A percentile compares a stretch with the other conserved stretches of the same genome.
Evolutionary conservation across 306 rosid species (phyloP).

Genomic region (Malus sieversii): DNA sequence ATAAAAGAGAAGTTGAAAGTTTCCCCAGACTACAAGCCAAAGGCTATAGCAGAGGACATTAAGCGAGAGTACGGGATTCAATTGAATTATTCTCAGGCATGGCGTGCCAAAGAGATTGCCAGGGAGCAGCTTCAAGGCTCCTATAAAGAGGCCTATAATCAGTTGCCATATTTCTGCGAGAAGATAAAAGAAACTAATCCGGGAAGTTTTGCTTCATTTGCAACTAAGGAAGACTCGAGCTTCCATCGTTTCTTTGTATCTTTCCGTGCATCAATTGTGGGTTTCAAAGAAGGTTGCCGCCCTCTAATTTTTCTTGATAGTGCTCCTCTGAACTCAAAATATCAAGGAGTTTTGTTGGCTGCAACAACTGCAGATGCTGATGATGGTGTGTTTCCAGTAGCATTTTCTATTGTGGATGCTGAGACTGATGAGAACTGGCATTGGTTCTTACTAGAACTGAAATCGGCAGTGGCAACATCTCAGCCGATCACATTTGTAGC

Average conservation of each 20-base stretch:
- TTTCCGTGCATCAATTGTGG: slow-evolving; percentile 70
- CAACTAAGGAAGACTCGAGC: slow-evolving; percentile 89
- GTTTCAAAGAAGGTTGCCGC: slow-evolving; percentile 85
- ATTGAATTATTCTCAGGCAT: slow-evolving; percentile 93
- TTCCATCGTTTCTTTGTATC: slow-evolving; percentile 87
- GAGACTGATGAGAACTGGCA: slow-evolving; percentile 87
- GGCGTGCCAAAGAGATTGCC: slow-evolving; percentile 98
- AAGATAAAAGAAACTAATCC: slow-evolving; percentile 89
- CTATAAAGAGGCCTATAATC: slow-evolving; percentile 87
- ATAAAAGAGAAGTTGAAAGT: slow-evolving; percentile 90
- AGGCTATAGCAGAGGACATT: slow-evolving; percentile 90
- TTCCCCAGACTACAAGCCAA: slow-evolving; percentile 90
- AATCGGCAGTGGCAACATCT: slow-evolving; percentile 44
- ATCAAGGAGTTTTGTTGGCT: slow-evolving; percentile 73
- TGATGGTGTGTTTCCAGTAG: slow-evolving; percentile 80
- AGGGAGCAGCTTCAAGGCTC: slow-evolving; percentile 98
- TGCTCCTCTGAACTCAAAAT: slow-evolving; percentile 76
- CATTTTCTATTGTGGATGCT: slow-evolving; percentile 81
- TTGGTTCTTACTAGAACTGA: slow-evolving; percentile 81
- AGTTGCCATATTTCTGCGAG: slow-evolving; percentile 79
- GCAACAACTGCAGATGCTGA: slow-evolving; percentile 85
- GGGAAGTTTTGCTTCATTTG: slow-evolving; percentile 80
- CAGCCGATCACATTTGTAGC: slow-evolving; percentile 78
- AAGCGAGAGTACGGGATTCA: slow-evolving; percentile 90
- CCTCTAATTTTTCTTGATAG: slow-evolving; percentile 87